Percentiles rank a stretch among this genome's conserved stretches.
These are phyloP conservation scores for Xanthoconium separans DNA, from an alignment of 1,284 basidiomycete genomes.

Conservation along the genomic window DNA sequence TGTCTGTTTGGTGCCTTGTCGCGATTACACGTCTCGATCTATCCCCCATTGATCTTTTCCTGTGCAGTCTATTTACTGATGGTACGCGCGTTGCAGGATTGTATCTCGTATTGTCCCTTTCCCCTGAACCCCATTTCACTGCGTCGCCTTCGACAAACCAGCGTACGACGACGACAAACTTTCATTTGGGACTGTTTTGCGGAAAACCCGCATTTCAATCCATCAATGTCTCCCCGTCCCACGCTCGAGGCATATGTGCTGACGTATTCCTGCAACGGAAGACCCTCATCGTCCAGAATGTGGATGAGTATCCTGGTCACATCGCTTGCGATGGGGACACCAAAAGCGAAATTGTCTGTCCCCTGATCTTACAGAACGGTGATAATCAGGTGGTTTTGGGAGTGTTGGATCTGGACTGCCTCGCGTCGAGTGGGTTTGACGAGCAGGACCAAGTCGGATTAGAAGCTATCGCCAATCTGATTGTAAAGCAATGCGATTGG, in stretches of 20 bases:
- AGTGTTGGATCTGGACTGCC: conserved; percentile 84
- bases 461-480: conserved; percentile 62
- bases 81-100: conserved; percentile 56
- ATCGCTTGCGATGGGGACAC: conserved; percentile 88
- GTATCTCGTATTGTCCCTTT: conserved; percentile 69
- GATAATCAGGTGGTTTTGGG: conserved; percentile 52
- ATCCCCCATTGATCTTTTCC: neutral
- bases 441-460: conserved; percentile 73
- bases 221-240: conserved; percentile 60
- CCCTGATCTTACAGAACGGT: conserved; percentile 50
- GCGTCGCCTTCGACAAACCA: conserved; percentile 13
- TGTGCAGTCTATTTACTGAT: neutral
- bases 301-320: conserved; percentile 81
- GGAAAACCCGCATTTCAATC: conserved; percentile 88
- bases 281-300: conserved; percentile 68
- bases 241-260: conserved; percentile 77
- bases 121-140: conserved; percentile 47
- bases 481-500: conserved; percentile 49
- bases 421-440: conserved; percentile 69
- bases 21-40: neutral
- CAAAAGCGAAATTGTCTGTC: conserved; percentile 83
- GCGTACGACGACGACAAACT: conserved; percentile 13
- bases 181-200: conserved; percentile 82
- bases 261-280: conserved; percentile 61
- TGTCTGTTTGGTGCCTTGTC: neutral